These are phyloP conservation scores for Poa pratensis DNA, from an alignment of 176 grass and related monocot genomes.

Conservation along the genomic window DNA sequence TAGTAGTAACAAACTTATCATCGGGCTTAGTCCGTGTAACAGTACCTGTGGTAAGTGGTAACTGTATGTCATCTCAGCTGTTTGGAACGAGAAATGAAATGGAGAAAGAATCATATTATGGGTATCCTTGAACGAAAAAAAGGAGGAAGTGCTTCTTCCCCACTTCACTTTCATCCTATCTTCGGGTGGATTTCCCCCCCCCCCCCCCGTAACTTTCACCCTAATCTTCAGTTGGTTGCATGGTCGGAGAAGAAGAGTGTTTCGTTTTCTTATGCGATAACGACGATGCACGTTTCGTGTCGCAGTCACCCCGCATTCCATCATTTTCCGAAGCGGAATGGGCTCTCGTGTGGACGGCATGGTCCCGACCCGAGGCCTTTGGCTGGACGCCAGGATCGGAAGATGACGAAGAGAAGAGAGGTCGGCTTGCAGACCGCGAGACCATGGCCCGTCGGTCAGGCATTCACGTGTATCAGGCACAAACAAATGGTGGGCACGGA, in stretches of 20 bases:
- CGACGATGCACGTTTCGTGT: slow-evolving; percentile 34
- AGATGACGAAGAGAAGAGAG: slow-evolving; percentile 4
- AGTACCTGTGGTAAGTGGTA: slow-evolving; percentile 26
- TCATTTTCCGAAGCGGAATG: slow-evolving; percentile 39
- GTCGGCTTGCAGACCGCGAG: background rate
- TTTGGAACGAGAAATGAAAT: slow-evolving; percentile 45
- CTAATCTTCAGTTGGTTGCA: slow-evolving; percentile 24
- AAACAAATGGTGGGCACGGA: slow-evolving; percentile 1
- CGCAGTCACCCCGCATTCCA: background rate
- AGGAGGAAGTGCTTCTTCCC: background rate
- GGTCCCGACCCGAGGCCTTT: slow-evolving; percentile 29
- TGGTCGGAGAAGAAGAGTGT: background rate
- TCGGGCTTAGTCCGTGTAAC: slow-evolving; percentile 38
- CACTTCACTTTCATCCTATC: background rate
- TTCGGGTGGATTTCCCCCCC: background rate
- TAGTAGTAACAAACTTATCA: slow-evolving; percentile 31
- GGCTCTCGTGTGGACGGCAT: slow-evolving; percentile 22
- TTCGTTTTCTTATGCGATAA: background rate
- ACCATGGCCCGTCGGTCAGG: background rate
- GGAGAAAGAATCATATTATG: background rate
- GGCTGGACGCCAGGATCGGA: slow-evolving; percentile 37
- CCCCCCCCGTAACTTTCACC: background rate
- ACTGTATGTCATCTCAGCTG: slow-evolving; percentile 30
- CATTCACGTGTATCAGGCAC: background rate
- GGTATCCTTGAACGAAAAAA: background rate